These are phyloP conservation scores for Alternaria sp. DNA, from an alignment of 2,329 filamentous ascomycete genomes.

Conservation along the genomic window DNA sequence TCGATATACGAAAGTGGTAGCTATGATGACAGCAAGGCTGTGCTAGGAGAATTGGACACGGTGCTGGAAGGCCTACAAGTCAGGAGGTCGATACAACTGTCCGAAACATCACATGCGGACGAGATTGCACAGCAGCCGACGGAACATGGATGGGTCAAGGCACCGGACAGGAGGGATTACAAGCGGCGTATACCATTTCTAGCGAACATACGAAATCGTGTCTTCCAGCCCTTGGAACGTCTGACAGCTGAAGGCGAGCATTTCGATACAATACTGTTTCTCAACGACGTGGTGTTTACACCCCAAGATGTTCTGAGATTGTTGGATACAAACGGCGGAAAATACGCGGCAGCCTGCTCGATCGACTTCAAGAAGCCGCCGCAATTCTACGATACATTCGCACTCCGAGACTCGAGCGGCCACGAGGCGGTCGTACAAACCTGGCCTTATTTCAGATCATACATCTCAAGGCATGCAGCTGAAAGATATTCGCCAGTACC, in stretches of 20 bases:
- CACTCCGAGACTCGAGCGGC: slow-evolving; percentile 63
- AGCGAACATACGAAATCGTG: slow-evolving; percentile 68
- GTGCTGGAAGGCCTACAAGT: slow-evolving; percentile 63
- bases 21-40: slow-evolving; percentile 72
- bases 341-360: slow-evolving; percentile 69
- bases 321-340: slow-evolving; percentile 64
- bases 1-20: slow-evolving; percentile 74
- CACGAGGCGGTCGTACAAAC: slow-evolving; percentile 61
- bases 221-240: slow-evolving; percentile 66
- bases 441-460: slow-evolving; percentile 67
- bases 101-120: slow-evolving; percentile 59
- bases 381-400: slow-evolving; percentile 69
- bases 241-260: slow-evolving; percentile 57
- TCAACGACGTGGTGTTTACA: slow-evolving; percentile 71
- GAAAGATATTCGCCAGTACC: slow-evolving; percentile 59
- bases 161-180: slow-evolving; percentile 58
- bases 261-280: slow-evolving; percentile 68
- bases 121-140: slow-evolving; percentile 44
- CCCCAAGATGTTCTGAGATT: slow-evolving; percentile 64
- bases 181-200: slow-evolving; percentile 74
- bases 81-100: slow-evolving; percentile 63
- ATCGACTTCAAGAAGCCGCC: slow-evolving; percentile 66
- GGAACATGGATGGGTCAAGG: slow-evolving; percentile 68
- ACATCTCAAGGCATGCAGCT: slow-evolving; percentile 62
- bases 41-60: slow-evolving; percentile 64